Evolutionary conservation across 169 alveolate species (phyloP), one percentile per base, ranked within the genome.

Genomic region (Eimeria sp.): DNA sequence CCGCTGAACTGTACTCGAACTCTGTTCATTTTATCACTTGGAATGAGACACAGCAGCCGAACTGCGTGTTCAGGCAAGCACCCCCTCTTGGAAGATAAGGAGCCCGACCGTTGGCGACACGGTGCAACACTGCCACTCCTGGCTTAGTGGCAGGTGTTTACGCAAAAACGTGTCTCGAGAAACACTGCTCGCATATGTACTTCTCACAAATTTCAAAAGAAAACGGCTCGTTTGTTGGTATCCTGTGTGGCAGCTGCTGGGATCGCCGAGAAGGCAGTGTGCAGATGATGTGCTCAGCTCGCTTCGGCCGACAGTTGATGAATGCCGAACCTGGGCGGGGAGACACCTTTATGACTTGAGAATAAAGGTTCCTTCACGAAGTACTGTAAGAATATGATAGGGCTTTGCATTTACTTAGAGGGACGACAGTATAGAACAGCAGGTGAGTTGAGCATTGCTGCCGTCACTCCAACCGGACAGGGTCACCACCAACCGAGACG

Each of bases 401-500:
- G 75, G 75, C 75, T 65, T 73, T 73, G 30, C 2, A 47, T 54
- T 22, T 43, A 4, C 67, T 11, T n/a, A 3, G 22, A 27, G 63
- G 20, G 92, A 9, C 78, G 61, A 18, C 61, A 78, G 61, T 16
- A 4, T 16, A 10, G 34, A 4, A 20, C 9, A 5, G 13, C 57
- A n/a, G 1, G 40, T 2, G 45, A 13, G 20, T 11, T 45, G 61
- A 30, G n/a, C 78, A 4, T 40, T 14, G 75, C 30, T n/a, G 57
- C 57, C 20, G 61, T n/a, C 25, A 30, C 91, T n/a, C 76, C 40
- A 57, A 30, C 75, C 75, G 43, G 49, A 58, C 34, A 5, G 27
- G 51, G 92, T 58, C 57, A 67, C 57, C 92, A 84, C 92, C 92
- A 43, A 84, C 92, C 92, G 92, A 84, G 92, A 84, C 92, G 80